Evolutionary conservation across 2,329 filamentous ascomycete genomes (phyloP).

Genomic region (Epichloe glyceriae): DNA sequence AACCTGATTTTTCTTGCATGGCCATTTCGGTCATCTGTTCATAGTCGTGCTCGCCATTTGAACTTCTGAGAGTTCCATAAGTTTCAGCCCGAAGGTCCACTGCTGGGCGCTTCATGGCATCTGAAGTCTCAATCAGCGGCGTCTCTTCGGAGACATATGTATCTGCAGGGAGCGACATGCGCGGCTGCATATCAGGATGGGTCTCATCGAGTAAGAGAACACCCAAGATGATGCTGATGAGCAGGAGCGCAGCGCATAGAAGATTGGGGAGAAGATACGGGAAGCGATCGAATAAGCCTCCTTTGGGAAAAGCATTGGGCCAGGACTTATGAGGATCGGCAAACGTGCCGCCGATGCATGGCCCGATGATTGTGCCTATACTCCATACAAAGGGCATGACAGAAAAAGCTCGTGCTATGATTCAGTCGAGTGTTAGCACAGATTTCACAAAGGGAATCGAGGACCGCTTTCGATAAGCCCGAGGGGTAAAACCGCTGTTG

Average conservation of each 20-base stretch:
- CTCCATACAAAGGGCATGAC: conserved; percentile 94
- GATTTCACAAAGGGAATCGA: background rate
- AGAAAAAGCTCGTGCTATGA: conserved; percentile 64
- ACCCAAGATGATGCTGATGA: conserved; percentile 69
- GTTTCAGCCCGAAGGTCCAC: conserved; percentile 66
- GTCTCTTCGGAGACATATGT: conserved; percentile 52
- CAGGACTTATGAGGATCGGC: conserved; percentile 65
- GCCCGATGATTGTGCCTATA: conserved; percentile 78
- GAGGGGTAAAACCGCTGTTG: background rate
- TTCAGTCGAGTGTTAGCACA: conserved; percentile 8
- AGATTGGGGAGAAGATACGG: conserved; percentile 87
- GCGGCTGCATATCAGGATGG: conserved; percentile 65
- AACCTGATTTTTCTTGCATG: conserved; percentile 20
- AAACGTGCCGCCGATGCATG: conserved; percentile 77
- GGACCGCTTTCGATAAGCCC: no score
- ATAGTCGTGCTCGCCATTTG: conserved; percentile 32
- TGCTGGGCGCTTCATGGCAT: conserved; percentile 57
- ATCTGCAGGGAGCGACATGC: conserved; percentile 31
- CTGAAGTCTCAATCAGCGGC: conserved; percentile 62
- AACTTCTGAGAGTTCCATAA: conserved; percentile 55
- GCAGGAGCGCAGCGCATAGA: conserved; percentile 63
- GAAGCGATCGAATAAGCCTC: conserved; percentile 60
- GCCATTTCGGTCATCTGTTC: conserved; percentile 18
- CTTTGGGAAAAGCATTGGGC: conserved; percentile 53
- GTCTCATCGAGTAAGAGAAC: conserved; percentile 78